Base-by-base conservation (phyloP, 495 filamentous ascomycete species). In the Hyphodiscus hymeniophilus region DNA sequence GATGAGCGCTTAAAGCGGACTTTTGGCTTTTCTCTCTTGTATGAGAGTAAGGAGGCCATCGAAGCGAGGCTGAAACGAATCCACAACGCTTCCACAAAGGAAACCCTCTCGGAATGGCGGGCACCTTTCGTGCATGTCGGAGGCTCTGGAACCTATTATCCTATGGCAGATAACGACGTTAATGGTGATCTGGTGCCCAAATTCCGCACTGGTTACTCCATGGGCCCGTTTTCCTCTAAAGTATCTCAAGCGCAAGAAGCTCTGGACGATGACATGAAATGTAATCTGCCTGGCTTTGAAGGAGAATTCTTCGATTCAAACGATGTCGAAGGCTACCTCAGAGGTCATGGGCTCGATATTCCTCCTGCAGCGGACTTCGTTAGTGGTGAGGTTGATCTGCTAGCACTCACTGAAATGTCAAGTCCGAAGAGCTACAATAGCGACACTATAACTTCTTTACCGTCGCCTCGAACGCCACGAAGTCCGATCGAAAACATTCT, bases 221-320 rank as follows among this genome's bases (percentile, higher is more conserved):
- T 60, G 23, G 70, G 72, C 0, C 66, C 67, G 0, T 74, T 72
- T 32, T 57, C 53, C 23, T 24, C 38, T 7, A 10, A 15, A 36
- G 35, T 62, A 2, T 20, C 56, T 1, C 44, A 56, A 8, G 36
- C 60, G 0, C 49, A 45, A 1, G 56, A 59, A 1, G 52, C 59
- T 36, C 34, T 69, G 11, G 61, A 62, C 0, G 54, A 60, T 36
- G 62, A 71, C 50, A 62, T 70, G 65, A 59, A 71, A 28, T 58
- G 69, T 28, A 64, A 55, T 16, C 48, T 69, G 16, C 60, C 67
- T 7, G 76, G 74, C 0, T 72, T 80, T 58, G 70, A 78, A 32
- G 82, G 84, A 18, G 82, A 86, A 41, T 90, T 81, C 73, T 83
- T 84, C 52, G 82, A 89, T 52, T 69, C 81, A 4, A 69, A 78